Percentiles rank a stretch among this genome's conserved stretches.
These are phyloP conservation scores for Phytopythium oedochilum DNA, from an alignment of 352 stramenopile genomes.

Conservation along the genomic window DNA sequence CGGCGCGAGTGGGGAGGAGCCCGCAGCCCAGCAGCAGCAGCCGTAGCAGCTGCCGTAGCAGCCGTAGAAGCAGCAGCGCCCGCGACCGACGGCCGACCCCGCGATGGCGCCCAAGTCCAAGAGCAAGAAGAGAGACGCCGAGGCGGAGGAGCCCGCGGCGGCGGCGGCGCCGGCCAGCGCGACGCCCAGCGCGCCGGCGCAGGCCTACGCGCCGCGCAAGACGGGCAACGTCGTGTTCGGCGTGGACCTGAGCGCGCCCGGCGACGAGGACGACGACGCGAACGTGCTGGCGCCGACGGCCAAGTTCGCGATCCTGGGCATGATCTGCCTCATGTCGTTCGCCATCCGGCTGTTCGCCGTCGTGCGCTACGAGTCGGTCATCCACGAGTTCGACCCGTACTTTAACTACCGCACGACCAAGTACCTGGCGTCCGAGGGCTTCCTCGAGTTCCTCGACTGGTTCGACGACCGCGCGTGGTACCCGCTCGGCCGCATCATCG, in stretches of 20 bases:
- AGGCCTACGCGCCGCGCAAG: slow-evolving; percentile 6
- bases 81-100: too few species aligned
- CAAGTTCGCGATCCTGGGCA: slow-evolving; percentile 88
- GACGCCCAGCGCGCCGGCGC: slow-evolving; percentile 6
- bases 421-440: slow-evolving; percentile 92
- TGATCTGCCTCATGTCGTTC: slow-evolving; percentile 93
- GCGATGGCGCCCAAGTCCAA: slow-evolving; percentile 64
- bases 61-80: too few species aligned
- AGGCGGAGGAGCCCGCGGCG: slow-evolving; percentile 6
- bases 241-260: slow-evolving; percentile 47
- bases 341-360: slow-evolving; percentile 92
- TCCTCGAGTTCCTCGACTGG: slow-evolving; percentile 97
- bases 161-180: neutral
- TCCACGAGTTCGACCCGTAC: slow-evolving; percentile 93
- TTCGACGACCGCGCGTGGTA: slow-evolving; percentile 97
- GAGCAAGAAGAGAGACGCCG: slow-evolving; percentile 37
- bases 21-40: too few species aligned
- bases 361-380: slow-evolving; percentile 91
- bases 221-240: slow-evolving; percentile 40
- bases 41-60: too few species aligned
- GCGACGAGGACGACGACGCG: slow-evolving; percentile 67
- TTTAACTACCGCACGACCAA: slow-evolving; percentile 99
- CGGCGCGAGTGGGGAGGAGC: too few species aligned
- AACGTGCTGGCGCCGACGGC: slow-evolving; percentile 70
- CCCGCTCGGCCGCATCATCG: slow-evolving; percentile 90